Evolutionary conservation across 176 grass and related monocot genomes (phyloP), one percentile per base, ranked within the genome.

Genomic region (Triticum urartu): DNA sequence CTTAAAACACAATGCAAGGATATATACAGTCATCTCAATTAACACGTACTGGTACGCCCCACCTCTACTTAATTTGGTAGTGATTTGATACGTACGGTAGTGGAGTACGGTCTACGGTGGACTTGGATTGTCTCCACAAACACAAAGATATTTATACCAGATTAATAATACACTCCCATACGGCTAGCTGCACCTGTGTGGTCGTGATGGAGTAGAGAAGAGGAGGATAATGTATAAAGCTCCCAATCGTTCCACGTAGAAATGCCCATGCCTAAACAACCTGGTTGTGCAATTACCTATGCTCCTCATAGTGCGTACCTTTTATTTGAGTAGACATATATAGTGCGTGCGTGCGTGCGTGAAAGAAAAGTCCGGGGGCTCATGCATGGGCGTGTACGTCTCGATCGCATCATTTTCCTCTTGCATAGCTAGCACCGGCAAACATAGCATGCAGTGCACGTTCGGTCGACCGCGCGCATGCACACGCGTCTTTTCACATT

Each of bases 241-340:
- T 6, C 48, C 14, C 12, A 1, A 17, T 52, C 48, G 5, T 0
- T 81, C 28, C 11, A 33, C 72, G 47, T 50, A 3, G 24, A 33
- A 30, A 34, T 6, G 43, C 60, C 24, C 64, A 67, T 67, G 15
- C 79, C 38, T 32, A 11, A 50, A 67, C 60, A 64, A 68, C 7
- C 30, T 81, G 63, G 5, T 11, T 20, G 5, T 68, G 42, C 79
- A 68, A 81, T 52, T 81, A 68, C 63, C 79, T 68, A 67, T 50
- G 63, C 15, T 48, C 24, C 38, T 45, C 79, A 32, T 20, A 79
- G 59, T 63, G 26, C 50, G 47, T 22, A 12, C 9, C 40, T 52
- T 25, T 66, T 66, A 54, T 54, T 54, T 54, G 14, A 43, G 12
- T 48, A 48, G 47, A 14, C 47, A 15, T 50, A 64, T 68, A 65